Evolutionary conservation across 164 flowering plant species (phyloP), one percentile per base, ranked within the genome.

Genomic region (Chimonanthus salicifolius): DNA sequence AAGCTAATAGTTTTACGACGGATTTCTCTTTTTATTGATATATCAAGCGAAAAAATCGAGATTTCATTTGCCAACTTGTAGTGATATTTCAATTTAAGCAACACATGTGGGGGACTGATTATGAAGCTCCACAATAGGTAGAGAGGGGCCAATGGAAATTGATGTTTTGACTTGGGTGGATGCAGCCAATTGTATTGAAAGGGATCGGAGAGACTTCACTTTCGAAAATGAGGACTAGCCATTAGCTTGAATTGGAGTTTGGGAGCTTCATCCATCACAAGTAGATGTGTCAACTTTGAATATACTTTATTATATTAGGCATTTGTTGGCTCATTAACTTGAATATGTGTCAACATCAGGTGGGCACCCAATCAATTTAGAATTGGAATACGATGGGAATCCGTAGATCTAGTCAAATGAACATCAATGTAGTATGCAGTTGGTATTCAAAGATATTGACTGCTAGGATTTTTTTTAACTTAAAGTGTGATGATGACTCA

Each of bases 301-400:
- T 49, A 64, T 65, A 7, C 15, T 43, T 43, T 50, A 5, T 64
- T 5, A 68, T 47, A 43, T 43, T 51, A 33, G 33, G 33, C 21
- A 6, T 11, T 58, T 49, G 68, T 66, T 33, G 77, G 68, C 60
- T 72, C 67, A 58, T 15, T 33, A 49, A 6, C 47, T 50, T 6
- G 49, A 68, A 62, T 63, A 75, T 45, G 47, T 45, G 71, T 65
- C 70, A n/a, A 43, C 18, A 75, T 71, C 63, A 70, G 46, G 50
- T 71, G 70, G 51, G 54, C 64, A 33, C 70, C 50, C 47, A 75
- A 70, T 71, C 67, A 71, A 51, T 47, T n/a, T 33, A 54, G 70
- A 45, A n/a, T 71, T 66, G 71, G 78, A 71, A 64, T 75, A 74
- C 70, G 60, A 71, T 66, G 69, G 11, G 65, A 45, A 48, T 70